These are phyloP conservation scores for Hypericum androsaemum DNA, from an alignment of 345 rosid genomes.

Conservation along the genomic window DNA sequence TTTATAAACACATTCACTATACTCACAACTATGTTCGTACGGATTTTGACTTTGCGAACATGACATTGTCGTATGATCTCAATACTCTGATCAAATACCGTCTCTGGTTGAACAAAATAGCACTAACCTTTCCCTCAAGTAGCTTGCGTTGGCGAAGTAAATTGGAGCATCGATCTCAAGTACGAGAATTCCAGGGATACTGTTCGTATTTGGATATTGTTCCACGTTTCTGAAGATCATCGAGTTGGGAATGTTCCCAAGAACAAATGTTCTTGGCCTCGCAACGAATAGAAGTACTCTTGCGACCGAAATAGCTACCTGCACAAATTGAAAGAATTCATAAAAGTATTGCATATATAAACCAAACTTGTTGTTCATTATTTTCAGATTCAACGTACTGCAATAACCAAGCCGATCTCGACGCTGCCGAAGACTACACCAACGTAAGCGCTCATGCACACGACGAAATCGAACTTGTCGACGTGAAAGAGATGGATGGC, in stretches of 20 bases:
- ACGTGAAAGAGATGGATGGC: conserved; percentile 75
- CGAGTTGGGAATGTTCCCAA: conserved; percentile 61
- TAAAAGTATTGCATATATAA: no score
- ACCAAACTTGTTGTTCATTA: no score
- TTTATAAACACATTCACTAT: neutral
- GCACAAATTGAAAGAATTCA: neutral
- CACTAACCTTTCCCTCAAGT: conserved; percentile 69
- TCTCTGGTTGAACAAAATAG: no score
- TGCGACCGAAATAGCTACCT: conserved; percentile 64
- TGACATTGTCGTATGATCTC: no score
- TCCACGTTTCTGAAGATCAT: conserved; percentile 50
- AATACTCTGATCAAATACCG: no score
- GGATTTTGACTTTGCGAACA: no score
- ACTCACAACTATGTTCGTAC: no score
- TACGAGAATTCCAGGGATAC: conserved; percentile 49
- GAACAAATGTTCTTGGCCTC: conserved; percentile 60
- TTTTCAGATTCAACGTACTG: conserved; percentile 33
- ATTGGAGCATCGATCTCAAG: conserved; percentile 78
- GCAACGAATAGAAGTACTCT: conserved; percentile 69
- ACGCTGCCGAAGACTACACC: conserved; percentile 86
- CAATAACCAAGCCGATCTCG: conserved; percentile 62
- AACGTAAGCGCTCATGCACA: conserved; percentile 64
- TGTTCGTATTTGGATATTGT: conserved; percentile 51
- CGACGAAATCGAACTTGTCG: conserved; percentile 78
- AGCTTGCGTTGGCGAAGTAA: conserved; percentile 73